Evolutionary conservation across 2,329 filamentous ascomycete genomes (phyloP).

Genomic region (Epichloe baconii): DNA sequence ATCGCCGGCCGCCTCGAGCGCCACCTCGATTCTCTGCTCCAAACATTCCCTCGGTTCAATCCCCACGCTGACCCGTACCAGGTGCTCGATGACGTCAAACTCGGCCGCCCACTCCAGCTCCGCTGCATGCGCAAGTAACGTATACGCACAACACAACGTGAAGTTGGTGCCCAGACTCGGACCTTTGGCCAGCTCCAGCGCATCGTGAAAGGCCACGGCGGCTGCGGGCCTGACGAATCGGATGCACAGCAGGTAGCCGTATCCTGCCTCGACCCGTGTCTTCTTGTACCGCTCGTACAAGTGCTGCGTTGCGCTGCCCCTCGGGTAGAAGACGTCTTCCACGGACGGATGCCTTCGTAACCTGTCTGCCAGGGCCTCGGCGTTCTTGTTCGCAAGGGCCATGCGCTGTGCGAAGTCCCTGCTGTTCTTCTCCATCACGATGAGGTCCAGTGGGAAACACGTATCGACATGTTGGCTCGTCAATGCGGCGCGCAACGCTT

Average conservation of each 20-base stretch:
- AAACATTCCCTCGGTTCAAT: constrained; percentile 19
- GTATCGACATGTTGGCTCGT: constrained; percentile 11
- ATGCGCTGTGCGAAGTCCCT: constrained; percentile 22
- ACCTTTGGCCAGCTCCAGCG: constrained; percentile 32
- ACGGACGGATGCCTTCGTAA: constrained; percentile 12
- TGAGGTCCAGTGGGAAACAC: constrained; percentile 13
- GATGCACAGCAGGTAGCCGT: constrained; percentile 38
- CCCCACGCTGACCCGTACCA: constrained; percentile 32
- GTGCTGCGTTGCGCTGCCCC: constrained; percentile 23
- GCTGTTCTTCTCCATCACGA: constrained; percentile 27
- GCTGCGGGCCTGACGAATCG: constrained; percentile 26
- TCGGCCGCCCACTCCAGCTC: constrained; percentile 23
- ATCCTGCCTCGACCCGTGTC: constrained; percentile 21
- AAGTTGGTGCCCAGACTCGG: constrained; percentile 38
- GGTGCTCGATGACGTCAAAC: constrained; percentile 25
- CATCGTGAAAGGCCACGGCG: constrained; percentile 34
- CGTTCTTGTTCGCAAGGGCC: constrained; percentile 12
- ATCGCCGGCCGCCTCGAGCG: not conserved
- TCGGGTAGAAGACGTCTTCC: constrained; percentile 27
- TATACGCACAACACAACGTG: constrained; percentile 30
- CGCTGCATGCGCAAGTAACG: constrained; percentile 24
- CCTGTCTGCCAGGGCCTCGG: constrained; percentile 15
- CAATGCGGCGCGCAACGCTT: constrained; percentile 14
- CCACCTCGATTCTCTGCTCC: not conserved
- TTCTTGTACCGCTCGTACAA: constrained; percentile 18